Evolutionary conservation across 768 basidiomycete genomes (phyloP), one percentile per base, ranked within the genome.

Genomic region (Podaxis sp.): DNA sequence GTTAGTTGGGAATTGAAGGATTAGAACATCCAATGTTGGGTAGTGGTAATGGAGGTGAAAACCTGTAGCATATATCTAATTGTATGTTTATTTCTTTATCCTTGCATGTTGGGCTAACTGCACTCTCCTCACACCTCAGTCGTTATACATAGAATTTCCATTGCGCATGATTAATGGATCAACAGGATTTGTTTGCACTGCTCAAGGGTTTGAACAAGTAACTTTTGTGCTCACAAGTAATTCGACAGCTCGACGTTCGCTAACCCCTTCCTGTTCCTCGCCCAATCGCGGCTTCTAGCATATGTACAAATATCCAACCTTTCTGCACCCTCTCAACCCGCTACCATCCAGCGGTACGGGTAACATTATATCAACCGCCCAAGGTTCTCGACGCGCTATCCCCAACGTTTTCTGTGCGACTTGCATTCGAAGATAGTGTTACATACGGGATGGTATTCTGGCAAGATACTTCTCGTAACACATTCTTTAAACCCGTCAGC

Each of bases 1-100:
- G 88, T 98, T 22, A 96, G 94, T 70, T 97, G 94, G 95, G 94
- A 96, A 71, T 79, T 93, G 61, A 92, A 93, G 70, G 75, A 76
- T 51, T 79, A 68, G 65, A 59, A 11, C 15, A n/a, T 13, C 24
- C 22, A n/a, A 40, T 3, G 33, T 9, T 33, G 8, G 9, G 33
- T 33, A 6, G 33, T 9, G 8, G 33, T 33, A 33, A 33, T 3
- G 33, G 33, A 9, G 33, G 33, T 33, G 33, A 33, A 11, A 40
- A n/a, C 9, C 9, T 55, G 54, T 41, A 40, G 22, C 54, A 55
- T 55, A 50, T 27, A 40, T 55, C 6, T 54, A 46, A 19, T 33
- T 29, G 59, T 61, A 54, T 46, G 59, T 61, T 43, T 19, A 43
- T n/a, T 27, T 36, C 22, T 47, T 33, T 46, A 43, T 55, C 12